phyloP scores from a whole-genome alignment of 2,329 filamentous ascomycete genomes.

The Cytospora mali region DNA sequence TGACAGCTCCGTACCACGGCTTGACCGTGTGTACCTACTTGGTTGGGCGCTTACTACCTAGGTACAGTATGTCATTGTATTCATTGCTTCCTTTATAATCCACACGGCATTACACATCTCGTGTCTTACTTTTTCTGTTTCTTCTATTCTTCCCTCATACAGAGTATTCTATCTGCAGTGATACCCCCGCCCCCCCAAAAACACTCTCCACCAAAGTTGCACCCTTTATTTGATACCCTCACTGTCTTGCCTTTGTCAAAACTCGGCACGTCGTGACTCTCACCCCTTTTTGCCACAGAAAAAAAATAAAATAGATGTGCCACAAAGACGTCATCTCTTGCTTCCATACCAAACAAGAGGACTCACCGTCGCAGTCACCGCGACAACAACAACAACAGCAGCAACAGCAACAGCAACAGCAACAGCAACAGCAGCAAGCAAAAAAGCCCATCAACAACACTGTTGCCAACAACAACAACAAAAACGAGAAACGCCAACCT shows the following conservation, averaged over 20 bases:
- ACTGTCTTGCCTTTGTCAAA: not conserved
- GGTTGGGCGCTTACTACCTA: not conserved
- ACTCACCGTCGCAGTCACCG: not conserved
- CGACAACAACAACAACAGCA: not conserved
- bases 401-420: not conserved
- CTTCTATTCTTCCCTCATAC: not conserved
- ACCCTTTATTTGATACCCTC: not conserved
- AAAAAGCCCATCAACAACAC: not conserved
- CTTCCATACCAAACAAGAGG: conserved; percentile 2
- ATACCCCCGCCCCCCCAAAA: not conserved
- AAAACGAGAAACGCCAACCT: not conserved
- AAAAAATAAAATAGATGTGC: too few relatives aligned
- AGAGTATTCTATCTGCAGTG: not conserved
- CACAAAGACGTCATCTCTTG: not conserved
- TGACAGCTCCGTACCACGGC: too few relatives aligned
- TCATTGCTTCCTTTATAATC: not conserved
- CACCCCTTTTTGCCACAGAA: not conserved
- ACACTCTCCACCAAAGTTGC: too few relatives aligned
- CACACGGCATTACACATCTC: not conserved
- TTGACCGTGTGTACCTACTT: too few relatives aligned
- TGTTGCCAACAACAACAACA: not conserved
- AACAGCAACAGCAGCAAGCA: not conserved
- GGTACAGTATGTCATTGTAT: not conserved
- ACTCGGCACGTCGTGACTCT: not conserved
- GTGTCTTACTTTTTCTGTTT: not conserved